Percentiles rank a stretch among this genome's conserved stretches.
These are phyloP conservation scores for Dothiorella sarmentorum DNA, from an alignment of 2,329 filamentous ascomycete genomes.

Conservation along the genomic window DNA sequence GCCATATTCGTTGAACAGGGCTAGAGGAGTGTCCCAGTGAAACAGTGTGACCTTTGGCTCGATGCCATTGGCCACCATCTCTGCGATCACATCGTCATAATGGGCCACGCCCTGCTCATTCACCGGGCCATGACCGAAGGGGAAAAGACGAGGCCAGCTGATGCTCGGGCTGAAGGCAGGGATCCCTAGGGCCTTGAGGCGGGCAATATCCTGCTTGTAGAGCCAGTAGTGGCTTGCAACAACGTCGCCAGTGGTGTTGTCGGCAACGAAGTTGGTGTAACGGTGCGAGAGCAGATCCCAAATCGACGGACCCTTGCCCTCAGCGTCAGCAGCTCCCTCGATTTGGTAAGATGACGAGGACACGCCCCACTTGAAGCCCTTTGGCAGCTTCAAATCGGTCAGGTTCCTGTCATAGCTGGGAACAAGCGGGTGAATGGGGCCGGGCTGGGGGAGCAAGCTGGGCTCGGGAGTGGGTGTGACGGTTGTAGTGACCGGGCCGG, in stretches of 20 bases:
- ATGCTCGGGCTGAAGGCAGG: slow-evolving; percentile 35
- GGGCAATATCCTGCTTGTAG: slow-evolving; percentile 43
- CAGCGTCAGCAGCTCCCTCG: slow-evolving; percentile 43
- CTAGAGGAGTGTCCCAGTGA: slow-evolving; percentile 44
- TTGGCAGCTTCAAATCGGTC: slow-evolving; percentile 38
- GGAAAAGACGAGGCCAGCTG: slow-evolving; percentile 40
- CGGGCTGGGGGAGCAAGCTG: slow-evolving; percentile 35
- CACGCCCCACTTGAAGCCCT: slow-evolving; percentile 43
- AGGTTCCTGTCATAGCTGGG: slow-evolving; percentile 33
- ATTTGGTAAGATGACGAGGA: slow-evolving; percentile 42
- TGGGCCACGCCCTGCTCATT: slow-evolving; percentile 36
- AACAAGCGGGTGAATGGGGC: slow-evolving; percentile 43
- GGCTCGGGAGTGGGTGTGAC: slow-evolving; percentile 44
- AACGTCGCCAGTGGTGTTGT: slow-evolving; percentile 42
- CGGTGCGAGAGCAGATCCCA: slow-evolving; percentile 44
- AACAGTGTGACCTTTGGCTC: slow-evolving; percentile 39
- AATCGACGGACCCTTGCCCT: slow-evolving; percentile 43
- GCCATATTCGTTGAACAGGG: slow-evolving; percentile 42
- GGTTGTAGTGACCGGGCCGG: slow-evolving; percentile 43
- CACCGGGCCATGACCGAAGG: slow-evolving; percentile 37
- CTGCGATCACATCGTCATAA: slow-evolving; percentile 40
- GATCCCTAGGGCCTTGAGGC: slow-evolving; percentile 34
- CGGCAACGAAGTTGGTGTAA: slow-evolving; percentile 39
- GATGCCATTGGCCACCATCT: slow-evolving; percentile 35
- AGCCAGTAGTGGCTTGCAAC: slow-evolving; percentile 42